Conservation (phyloP, 208 protist species). For the Porcisia hertigi region DNA sequence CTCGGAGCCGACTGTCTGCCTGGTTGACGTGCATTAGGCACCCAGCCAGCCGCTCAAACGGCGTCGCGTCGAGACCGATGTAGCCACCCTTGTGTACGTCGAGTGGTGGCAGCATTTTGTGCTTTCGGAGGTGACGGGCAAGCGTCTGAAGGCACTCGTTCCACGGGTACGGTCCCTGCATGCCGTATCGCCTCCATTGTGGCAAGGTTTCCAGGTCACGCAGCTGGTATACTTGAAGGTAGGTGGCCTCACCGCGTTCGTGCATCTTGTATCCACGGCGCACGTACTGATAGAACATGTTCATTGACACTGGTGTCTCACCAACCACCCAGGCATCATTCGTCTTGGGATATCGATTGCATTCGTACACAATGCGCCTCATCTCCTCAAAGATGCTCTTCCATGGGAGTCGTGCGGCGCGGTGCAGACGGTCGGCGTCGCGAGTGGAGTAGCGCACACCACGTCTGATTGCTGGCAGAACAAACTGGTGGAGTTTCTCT, state of each 20-base stretch:
- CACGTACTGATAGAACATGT: slow-evolving; percentile 68
- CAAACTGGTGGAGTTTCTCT: slow-evolving; percentile 53
- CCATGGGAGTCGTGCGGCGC: slow-evolving; percentile 65
- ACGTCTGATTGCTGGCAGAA: slow-evolving; percentile 71
- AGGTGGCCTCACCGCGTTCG: slow-evolving; percentile 43
- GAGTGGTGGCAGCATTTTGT: slow-evolving; percentile 44
- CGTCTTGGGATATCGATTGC: slow-evolving; percentile 76
- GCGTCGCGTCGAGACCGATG: slow-evolving; percentile 76
- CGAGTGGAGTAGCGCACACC: slow-evolving; percentile 70
- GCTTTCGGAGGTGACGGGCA: slow-evolving; percentile 27
- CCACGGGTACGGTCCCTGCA: slow-evolving; percentile 80
- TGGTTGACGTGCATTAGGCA: slow-evolving; percentile 83
- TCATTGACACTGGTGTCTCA: slow-evolving; percentile 68
- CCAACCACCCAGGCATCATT: slow-evolving; percentile 85
- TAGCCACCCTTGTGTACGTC: slow-evolving; percentile 84
- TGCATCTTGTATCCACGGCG: slow-evolving; percentile 66
- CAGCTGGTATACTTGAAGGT: slow-evolving; percentile 67
- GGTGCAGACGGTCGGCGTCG: slow-evolving; percentile 66
- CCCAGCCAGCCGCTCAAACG: slow-evolving; percentile 67
- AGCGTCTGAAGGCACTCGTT: slow-evolving; percentile 69
- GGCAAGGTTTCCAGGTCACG: slow-evolving; percentile 73
- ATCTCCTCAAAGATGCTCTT: slow-evolving; percentile 71
- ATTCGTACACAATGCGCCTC: slow-evolving; percentile 68
- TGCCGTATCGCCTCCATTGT: slow-evolving; percentile 58
- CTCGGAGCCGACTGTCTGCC: slow-evolving; percentile 42